Conservation (phyloP, 116 monocot species). For the Cymodocea nodosa region DNA sequence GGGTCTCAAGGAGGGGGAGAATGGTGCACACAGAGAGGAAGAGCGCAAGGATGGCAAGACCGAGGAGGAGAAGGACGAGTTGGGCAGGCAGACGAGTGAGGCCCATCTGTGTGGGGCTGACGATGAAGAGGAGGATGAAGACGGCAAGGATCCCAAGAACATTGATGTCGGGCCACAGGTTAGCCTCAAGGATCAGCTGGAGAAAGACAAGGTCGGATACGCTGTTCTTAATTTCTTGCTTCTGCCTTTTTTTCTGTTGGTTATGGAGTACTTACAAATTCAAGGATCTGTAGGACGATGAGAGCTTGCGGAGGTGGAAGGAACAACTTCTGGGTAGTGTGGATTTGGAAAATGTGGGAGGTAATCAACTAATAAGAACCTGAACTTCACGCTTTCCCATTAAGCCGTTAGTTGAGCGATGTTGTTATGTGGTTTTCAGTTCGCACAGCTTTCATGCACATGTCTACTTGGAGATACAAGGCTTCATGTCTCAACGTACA, state of each 20-base stretch:
- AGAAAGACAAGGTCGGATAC: constrained; percentile 63
- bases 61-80: background rate
- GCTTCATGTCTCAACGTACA: background rate
- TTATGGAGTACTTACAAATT: background rate
- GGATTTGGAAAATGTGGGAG: constrained; percentile 70
- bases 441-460: background rate
- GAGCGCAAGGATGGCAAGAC: background rate
- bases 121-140: constrained; percentile 56
- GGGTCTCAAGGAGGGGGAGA: constrained; percentile 2
- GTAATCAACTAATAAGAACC: constrained; percentile 1
- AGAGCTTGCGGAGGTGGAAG: constrained; percentile 90
- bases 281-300: constrained; percentile 45
- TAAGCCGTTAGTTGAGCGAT: no score
- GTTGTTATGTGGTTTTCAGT: background rate
- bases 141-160: constrained; percentile 8
- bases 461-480: background rate
- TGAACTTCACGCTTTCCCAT: background rate
- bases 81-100: constrained; percentile 39
- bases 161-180: constrained; percentile 69
- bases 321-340: constrained; percentile 65
- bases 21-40: background rate
- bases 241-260: background rate
- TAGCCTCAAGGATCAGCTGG: constrained; percentile 71
- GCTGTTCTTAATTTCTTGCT: background rate
- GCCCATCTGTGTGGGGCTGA: constrained; percentile 32